A percentile compares a stretch with the other conserved stretches of the same genome.
These are phyloP conservation scores for Rhizopogon salebrosus DNA, from an alignment of 768 basidiomycete genomes.

Conservation along the genomic window DNA sequence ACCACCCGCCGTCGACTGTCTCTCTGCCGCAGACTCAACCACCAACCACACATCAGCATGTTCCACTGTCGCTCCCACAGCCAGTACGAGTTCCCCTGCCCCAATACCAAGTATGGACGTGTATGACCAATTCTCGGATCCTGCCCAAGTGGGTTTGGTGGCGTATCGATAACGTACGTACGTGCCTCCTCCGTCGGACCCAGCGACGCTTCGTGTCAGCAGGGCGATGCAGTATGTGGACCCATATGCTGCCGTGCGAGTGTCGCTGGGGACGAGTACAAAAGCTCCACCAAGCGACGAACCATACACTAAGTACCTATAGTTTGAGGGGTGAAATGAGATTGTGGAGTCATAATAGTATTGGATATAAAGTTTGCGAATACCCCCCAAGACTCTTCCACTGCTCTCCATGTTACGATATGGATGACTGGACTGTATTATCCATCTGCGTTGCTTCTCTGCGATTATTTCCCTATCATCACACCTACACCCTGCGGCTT, in stretches of 20 bases:
- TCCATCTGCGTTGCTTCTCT: conserved; percentile 30
- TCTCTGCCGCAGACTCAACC: conserved; percentile 13
- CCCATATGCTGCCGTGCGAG: conserved; percentile 79
- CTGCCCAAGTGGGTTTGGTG: conserved; percentile 68
- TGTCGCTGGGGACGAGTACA: conserved; percentile 37
- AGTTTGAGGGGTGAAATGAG: too few relatives aligned
- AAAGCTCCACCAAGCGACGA: conserved; percentile 37
- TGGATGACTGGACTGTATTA: not conserved
- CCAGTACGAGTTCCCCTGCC: conserved; percentile 1
- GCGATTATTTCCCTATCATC: too few relatives aligned
- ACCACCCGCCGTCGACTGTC: conserved; percentile 18
- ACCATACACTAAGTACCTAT: too few relatives aligned
- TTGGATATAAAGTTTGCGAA: too few relatives aligned
- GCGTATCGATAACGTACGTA: conserved; percentile 29
- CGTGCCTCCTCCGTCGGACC: conserved; percentile 30
- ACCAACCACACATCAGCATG: conserved; percentile 13
- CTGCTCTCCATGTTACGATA: not conserved
- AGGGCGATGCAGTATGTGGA: conserved; percentile 93
- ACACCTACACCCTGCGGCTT: too few relatives aligned
- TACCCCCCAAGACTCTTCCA: not conserved
- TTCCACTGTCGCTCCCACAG: conserved; percentile 19
- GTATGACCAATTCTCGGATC: conserved; percentile 89
- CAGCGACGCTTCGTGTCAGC: conserved; percentile 52
- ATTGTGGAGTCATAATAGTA: not conserved
- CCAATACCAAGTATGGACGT: conserved; percentile 75